Percentiles rank a stretch among this genome's conserved stretches.
phyloP scores from a whole-genome alignment of 2,329 filamentous ascomycete species.

The Fusarium dimerum region DNA sequence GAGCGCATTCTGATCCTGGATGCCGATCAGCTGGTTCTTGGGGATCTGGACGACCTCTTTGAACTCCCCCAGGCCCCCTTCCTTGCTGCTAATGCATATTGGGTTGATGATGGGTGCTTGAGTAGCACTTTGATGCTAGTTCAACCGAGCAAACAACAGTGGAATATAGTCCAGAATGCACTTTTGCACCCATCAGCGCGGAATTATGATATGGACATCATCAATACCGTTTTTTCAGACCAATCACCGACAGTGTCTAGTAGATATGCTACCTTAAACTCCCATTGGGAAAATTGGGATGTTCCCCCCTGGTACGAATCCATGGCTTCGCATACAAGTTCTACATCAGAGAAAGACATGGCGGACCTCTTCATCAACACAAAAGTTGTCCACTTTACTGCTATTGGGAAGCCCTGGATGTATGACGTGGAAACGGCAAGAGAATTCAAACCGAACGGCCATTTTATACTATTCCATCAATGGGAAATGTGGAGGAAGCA shows the following conservation, averaged over 20 bases:
- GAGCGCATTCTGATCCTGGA: conserved; percentile 14
- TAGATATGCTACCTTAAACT: conserved; percentile 16
- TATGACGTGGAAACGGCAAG: conserved; percentile 4
- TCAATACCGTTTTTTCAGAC: conserved; percentile 14
- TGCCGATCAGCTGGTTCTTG: conserved; percentile 19
- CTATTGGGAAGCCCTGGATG: conserved; percentile 16
- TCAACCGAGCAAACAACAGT: conserved; percentile 7
- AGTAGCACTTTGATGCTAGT: conserved; percentile 23
- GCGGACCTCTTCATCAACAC: conserved; percentile 14
- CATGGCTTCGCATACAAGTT: neutral
- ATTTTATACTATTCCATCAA: conserved; percentile 11
- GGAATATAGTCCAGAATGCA: conserved; percentile 7
- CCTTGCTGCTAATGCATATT: conserved; percentile 16
- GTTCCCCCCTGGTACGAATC: conserved; percentile 16
- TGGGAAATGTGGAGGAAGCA: conserved; percentile 15
- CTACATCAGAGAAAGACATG: conserved; percentile 4
- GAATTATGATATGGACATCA: conserved; percentile 20
- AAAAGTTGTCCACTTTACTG: conserved; percentile 16
- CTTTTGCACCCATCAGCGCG: conserved; percentile 7
- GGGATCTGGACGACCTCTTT: conserved; percentile 16
- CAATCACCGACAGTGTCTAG: conserved; percentile 1
- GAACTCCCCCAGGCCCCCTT: conserved; percentile 6
- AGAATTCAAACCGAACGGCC: conserved; percentile 8
- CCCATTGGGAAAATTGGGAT: conserved; percentile 20
- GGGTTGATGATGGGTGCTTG: conserved; percentile 9